Evolutionary conservation across 257 asterid genomes (phyloP).

Genomic region (Leptodermis oblonga): DNA sequence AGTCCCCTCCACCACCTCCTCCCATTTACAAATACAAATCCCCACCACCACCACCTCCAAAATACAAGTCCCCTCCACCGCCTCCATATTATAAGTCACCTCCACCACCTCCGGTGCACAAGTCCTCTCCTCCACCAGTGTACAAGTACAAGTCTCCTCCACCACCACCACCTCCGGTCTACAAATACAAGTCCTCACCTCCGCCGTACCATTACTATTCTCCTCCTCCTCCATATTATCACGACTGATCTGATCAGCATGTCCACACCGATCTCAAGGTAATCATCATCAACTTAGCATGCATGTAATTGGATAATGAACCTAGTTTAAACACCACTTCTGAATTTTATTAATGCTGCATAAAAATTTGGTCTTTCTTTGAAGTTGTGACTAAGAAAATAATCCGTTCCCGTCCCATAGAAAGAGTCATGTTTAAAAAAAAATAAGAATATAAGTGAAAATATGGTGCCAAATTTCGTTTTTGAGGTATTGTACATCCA

Average conservation of each 20-base stretch:
- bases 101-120: too few relatives aligned
- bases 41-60: not conserved
- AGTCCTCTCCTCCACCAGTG: not conserved
- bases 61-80: not conserved
- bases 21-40: too few relatives aligned
- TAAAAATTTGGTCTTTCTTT: too few relatives aligned
- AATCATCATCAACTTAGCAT: not conserved
- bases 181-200: slow-evolving; percentile 3
- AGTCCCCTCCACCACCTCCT: too few relatives aligned
- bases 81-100: not conserved
- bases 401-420: too few relatives aligned
- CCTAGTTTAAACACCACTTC: too few relatives aligned
- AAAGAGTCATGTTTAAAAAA: too few relatives aligned
- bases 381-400: too few relatives aligned
- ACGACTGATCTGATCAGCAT: not conserved
- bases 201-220: slow-evolving; percentile 10
- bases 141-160: not conserved
- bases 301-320: not conserved
- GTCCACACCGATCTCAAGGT: not conserved
- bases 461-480: too few relatives aligned
- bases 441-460: too few relatives aligned
- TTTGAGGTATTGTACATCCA: too few relatives aligned
- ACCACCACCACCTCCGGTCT: not conserved
- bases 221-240: not conserved
- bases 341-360: too few relatives aligned